phyloP scores from a whole-genome alignment of 805 yeast species.

The Lachancea quebecensis region DNA sequence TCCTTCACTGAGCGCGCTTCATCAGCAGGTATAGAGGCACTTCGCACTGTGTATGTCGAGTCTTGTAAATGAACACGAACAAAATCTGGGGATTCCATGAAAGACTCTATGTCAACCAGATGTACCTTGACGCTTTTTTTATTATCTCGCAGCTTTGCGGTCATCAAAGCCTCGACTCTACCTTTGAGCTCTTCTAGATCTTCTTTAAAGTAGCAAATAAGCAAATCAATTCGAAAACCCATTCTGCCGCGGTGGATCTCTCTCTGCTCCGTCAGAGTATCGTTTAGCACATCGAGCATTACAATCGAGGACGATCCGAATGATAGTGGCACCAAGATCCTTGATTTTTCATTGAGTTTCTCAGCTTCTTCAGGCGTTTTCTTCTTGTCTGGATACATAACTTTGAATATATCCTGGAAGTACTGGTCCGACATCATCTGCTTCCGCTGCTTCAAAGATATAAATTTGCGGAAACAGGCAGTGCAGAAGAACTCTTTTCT shows the following conservation, averaged over 20 bases:
- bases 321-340: constrained; percentile 54
- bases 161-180: constrained; percentile 5
- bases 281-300: constrained; percentile 57
- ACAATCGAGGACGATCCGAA: constrained; percentile 64
- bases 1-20: constrained; percentile 6
- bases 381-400: constrained; percentile 24
- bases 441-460: constrained; percentile 74
- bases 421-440: constrained; percentile 59
- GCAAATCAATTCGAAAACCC: constrained; percentile 56
- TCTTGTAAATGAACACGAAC: constrained; percentile 8
- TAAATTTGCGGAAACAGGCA: constrained; percentile 62
- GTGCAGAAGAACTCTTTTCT: constrained; percentile 30
- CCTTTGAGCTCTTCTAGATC: constrained; percentile 15
- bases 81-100: constrained; percentile 27
- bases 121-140: constrained; percentile 32
- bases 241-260: constrained; percentile 53
- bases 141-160: constrained; percentile 12
- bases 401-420: constrained; percentile 61
- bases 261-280: constrained; percentile 56
- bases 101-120: constrained; percentile 38
- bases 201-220: constrained; percentile 40
- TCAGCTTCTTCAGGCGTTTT: constrained; percentile 18
- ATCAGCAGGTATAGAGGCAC: background rate
- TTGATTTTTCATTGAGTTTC: constrained; percentile 34
- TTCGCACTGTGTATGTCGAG: background rate